Conservation (phyloP, 495 filamentous ascomycete genomes). For the Penicillium maclennaniae region DNA sequence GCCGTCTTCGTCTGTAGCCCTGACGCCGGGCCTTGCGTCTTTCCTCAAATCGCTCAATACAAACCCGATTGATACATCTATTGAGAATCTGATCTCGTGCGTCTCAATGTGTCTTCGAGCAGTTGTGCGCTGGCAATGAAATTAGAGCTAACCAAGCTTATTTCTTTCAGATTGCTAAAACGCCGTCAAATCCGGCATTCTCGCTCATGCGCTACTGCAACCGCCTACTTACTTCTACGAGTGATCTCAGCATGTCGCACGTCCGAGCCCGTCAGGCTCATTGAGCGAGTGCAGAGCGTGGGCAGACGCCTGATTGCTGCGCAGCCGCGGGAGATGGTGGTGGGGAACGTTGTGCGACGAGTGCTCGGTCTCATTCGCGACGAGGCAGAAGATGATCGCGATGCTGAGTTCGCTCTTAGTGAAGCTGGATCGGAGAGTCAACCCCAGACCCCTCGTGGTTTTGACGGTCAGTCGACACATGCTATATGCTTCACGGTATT, state of each 20-base stretch:
- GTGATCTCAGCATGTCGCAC: constrained; percentile 69
- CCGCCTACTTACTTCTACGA: constrained; percentile 76
- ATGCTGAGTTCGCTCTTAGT: constrained; percentile 57
- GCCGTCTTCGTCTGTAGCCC: constrained; percentile 43
- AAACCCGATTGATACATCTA: constrained; percentile 69
- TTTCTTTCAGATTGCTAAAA: constrained; percentile 67
- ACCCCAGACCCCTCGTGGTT: constrained; percentile 45
- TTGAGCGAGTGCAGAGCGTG: constrained; percentile 69
- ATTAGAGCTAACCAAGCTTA: constrained; percentile 16
- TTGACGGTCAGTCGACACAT: constrained; percentile 30
- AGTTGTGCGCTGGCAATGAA: not conserved
- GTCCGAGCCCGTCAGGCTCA: constrained; percentile 68
- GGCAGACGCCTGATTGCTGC: constrained; percentile 72
- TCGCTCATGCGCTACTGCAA: constrained; percentile 84
- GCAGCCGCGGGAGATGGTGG: constrained; percentile 82
- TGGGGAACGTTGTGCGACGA: constrained; percentile 89
- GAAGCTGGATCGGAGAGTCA: constrained; percentile 48
- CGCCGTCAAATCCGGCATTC: constrained; percentile 83
- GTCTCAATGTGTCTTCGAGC: constrained; percentile 22
- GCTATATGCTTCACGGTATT: constrained; percentile 8
- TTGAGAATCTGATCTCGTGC: constrained; percentile 77
- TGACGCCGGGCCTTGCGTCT: constrained; percentile 67
- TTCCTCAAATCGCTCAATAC: constrained; percentile 75
- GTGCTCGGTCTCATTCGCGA: constrained; percentile 88
- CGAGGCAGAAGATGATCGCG: constrained; percentile 77